phyloP scores from a whole-genome alignment of 1,284 basidiomycete genomes.

The Kalmanozyma brasiliensis region DNA sequence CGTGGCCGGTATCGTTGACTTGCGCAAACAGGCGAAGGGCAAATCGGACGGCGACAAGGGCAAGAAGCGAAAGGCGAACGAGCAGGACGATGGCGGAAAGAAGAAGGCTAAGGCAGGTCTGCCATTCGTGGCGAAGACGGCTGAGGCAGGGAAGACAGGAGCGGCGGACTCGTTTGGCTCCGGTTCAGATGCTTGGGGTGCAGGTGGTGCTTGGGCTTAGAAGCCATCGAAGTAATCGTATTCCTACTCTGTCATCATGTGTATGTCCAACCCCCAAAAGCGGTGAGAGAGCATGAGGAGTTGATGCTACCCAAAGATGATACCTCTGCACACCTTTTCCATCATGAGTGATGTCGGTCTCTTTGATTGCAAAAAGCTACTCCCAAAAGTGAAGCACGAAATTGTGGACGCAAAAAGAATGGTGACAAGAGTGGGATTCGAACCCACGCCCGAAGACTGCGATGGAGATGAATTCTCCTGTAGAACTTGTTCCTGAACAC shows the following conservation, averaged over 20 bases:
- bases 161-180: conserved; percentile 15
- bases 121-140: conserved; percentile 12
- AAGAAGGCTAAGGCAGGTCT: conserved; percentile 23
- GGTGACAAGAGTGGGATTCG: conserved; percentile 68
- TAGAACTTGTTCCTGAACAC: conserved; percentile 43
- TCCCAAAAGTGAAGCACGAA: conserved; percentile 4
- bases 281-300: too few species aligned
- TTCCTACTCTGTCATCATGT: too few species aligned
- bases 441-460: conserved; percentile 67
- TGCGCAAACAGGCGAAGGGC: conserved; percentile 22
- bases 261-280: too few species aligned
- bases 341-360: too few species aligned
- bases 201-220: conserved; percentile 27
- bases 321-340: too few species aligned
- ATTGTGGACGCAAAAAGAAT: conserved; percentile 13
- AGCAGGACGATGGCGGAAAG: not conserved
- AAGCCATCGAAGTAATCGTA: too few species aligned
- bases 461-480: conserved; percentile 10
- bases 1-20: conserved; percentile 31
- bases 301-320: too few species aligned
- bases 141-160: not conserved
- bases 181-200: conserved; percentile 36
- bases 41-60: conserved; percentile 10
- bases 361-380: not conserved
- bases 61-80: conserved; percentile 13